phyloP scores from a whole-genome alignment of 176 grass and related monocot species.

The Alopecurus myosuroides region DNA sequence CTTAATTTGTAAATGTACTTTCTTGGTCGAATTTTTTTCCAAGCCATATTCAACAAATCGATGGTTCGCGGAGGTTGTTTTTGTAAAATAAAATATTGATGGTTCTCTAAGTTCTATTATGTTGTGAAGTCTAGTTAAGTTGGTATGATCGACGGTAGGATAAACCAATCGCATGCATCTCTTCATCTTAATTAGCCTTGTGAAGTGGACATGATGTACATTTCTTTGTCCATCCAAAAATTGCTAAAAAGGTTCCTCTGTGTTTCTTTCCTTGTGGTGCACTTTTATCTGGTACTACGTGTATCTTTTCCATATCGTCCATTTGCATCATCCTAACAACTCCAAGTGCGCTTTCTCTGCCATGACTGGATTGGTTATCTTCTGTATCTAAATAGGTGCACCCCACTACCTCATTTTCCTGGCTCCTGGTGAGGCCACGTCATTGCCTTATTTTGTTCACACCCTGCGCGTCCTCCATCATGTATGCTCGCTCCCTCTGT shows the following conservation, averaged over 20 bases:
- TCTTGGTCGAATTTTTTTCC: background rate
- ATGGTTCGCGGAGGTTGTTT: background rate
- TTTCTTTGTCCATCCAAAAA: background rate
- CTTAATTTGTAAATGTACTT: background rate
- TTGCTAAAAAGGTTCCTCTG: background rate
- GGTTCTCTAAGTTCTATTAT: background rate
- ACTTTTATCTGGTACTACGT: background rate
- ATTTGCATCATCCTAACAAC: background rate
- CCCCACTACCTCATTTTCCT: too few species aligned
- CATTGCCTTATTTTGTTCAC: too few species aligned
- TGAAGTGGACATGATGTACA: background rate
- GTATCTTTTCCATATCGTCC: conserved; percentile 15
- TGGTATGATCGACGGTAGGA: background rate
- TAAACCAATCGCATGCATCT: background rate
- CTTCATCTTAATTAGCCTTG: background rate
- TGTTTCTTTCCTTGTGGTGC: background rate
- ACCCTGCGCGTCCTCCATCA: too few species aligned
- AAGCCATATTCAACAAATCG: background rate
- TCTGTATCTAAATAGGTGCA: too few species aligned
- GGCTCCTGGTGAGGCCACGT: too few species aligned
- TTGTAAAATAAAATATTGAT: background rate
- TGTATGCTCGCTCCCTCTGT: too few species aligned
- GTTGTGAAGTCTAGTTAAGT: too few species aligned
- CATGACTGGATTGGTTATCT: too few species aligned
- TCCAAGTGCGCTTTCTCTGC: too few species aligned